Conservation (phyloP, 352 stramenopile genomes). For the Phytophthora fragariaefolia region DNA sequence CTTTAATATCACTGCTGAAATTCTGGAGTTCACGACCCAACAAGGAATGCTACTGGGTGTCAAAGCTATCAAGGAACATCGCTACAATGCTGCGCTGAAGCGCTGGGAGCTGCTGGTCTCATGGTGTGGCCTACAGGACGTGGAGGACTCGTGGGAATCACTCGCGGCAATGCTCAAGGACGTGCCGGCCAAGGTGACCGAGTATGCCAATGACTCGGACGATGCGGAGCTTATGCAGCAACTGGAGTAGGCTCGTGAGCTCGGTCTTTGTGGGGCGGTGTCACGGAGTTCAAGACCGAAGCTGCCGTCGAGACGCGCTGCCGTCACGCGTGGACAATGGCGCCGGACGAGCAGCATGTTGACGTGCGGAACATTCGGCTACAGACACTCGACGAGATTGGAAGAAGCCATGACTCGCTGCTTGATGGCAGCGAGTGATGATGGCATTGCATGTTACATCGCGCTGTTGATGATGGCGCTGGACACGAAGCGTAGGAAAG, state of each 20-base stretch:
- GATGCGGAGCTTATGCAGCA: neutral
- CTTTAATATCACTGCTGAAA: neutral
- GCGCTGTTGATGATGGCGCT: too few species aligned
- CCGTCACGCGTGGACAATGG: too few species aligned
- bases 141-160: slow-evolving; percentile 6
- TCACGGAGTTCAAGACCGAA: too few species aligned
- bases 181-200: neutral
- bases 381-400: too few species aligned
- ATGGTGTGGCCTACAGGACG: slow-evolving; percentile 1
- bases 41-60: slow-evolving; percentile 9
- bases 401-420: too few species aligned
- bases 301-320: too few species aligned
- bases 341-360: too few species aligned
- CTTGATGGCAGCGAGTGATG: too few species aligned
- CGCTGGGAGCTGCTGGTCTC: slow-evolving; percentile 1
- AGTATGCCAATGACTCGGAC: neutral
- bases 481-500: too few species aligned
- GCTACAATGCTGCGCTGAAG: neutral
- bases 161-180: neutral
- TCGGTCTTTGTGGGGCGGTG: neutral
- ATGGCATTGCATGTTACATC: too few species aligned
- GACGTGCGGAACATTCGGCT: too few species aligned
- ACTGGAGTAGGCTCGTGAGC: neutral
- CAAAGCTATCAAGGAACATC: neutral
- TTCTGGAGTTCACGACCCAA: neutral